phyloP scores from a whole-genome alignment of 108 stramenopile genomes.

The Cyclotella baltica region DNA sequence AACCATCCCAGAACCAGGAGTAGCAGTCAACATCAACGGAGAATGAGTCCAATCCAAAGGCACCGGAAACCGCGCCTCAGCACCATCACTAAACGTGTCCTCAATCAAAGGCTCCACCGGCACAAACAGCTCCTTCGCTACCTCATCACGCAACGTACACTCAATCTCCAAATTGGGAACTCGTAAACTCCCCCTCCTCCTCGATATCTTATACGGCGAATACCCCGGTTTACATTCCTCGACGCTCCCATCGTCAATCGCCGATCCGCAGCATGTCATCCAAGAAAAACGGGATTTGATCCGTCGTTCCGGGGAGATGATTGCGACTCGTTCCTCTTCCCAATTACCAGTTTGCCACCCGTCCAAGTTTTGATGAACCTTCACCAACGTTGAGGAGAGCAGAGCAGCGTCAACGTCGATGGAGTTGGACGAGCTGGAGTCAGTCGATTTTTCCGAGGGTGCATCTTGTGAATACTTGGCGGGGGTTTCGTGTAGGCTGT shows the following conservation, averaged over 20 bases:
- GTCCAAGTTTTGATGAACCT: slow-evolving; percentile 3
- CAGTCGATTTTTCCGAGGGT: slow-evolving; percentile 3
- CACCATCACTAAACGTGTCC: background rate
- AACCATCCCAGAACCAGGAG: slow-evolving; percentile 38
- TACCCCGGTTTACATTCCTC: background rate
- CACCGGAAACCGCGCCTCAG: background rate
- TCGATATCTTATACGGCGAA: background rate
- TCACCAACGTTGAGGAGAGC: slow-evolving; percentile 10
- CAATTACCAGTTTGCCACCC: slow-evolving; percentile 8
- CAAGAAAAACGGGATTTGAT: background rate
- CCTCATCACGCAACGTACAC: background rate
- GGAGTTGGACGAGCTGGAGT: background rate
- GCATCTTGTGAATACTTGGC: background rate
- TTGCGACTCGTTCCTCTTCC: background rate
- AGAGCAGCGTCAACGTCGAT: slow-evolving; percentile 2
- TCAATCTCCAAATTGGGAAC: background rate
- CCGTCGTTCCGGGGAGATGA: background rate
- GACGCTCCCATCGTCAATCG: background rate
- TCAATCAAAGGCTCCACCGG: background rate
- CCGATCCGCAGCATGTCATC: background rate
- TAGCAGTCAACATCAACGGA: slow-evolving; percentile 39
- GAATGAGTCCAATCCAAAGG: slow-evolving; percentile 41
- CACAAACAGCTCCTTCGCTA: background rate
- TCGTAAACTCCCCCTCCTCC: background rate
- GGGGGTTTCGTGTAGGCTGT: background rate